Evolutionary conservation across 495 filamentous ascomycete genomes (phyloP).

Genomic region (Ramalina intermedia): DNA sequence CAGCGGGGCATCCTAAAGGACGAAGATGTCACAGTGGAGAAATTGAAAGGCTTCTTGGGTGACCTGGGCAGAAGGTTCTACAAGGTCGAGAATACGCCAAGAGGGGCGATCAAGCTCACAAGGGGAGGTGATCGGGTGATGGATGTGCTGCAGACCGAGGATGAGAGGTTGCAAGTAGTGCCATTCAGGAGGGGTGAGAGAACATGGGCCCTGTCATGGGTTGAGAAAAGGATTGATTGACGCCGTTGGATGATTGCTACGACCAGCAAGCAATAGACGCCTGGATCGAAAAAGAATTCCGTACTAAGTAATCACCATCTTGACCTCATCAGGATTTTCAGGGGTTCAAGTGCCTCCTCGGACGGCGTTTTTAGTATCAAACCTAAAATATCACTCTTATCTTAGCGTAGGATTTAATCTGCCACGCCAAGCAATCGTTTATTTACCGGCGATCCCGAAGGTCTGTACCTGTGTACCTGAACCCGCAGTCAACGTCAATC

Average conservation of each 20-base stretch:
- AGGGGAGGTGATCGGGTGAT: conserved; percentile 45
- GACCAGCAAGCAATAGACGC: too few species aligned
- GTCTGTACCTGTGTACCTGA: not conserved
- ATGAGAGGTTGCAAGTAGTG: conserved; percentile 46
- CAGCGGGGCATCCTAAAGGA: conserved; percentile 49
- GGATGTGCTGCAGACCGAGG: conserved; percentile 29
- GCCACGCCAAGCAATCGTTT: conserved; percentile 1
- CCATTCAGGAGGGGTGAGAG: conserved; percentile 53
- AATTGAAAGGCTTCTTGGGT: conserved; percentile 60
- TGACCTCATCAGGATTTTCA: too few species aligned
- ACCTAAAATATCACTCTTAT: not conserved
- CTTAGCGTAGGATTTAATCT: conserved; percentile 10
- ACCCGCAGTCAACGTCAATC: not conserved
- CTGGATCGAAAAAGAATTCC: too few species aligned
- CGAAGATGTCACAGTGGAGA: conserved; percentile 54
- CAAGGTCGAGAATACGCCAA: conserved; percentile 24
- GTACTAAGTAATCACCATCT: too few species aligned
- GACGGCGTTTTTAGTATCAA: too few species aligned
- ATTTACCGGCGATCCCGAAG: not conserved
- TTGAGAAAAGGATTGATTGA: not conserved
- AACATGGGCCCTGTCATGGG: conserved; percentile 46
- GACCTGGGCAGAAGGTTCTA: conserved; percentile 67
- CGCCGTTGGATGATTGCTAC: too few species aligned
- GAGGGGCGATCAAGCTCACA: conserved; percentile 43
- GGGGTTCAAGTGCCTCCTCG: too few species aligned